phyloP scores from a whole-genome alignment of 257 asterid species.

The Verbascum thapsus region DNA sequence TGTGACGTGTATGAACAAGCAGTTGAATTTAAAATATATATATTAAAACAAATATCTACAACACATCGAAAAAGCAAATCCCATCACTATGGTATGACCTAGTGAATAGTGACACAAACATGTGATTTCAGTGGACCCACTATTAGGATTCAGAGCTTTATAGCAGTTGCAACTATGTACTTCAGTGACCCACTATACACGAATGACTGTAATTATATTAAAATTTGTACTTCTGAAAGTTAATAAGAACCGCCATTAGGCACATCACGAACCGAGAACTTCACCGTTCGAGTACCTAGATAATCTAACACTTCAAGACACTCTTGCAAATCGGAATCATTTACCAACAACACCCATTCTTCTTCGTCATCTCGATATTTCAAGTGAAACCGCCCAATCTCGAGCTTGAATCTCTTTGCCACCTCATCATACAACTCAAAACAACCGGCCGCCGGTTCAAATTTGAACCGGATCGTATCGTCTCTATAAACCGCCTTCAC shows the following conservation, averaged over 20 bases:
- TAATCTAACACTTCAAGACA: constrained; percentile 58
- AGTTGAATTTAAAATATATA: no score
- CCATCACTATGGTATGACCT: no score
- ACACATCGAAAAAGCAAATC: no score
- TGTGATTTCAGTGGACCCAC: no score
- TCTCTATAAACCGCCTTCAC: constrained; percentile 61
- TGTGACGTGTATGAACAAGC: no score
- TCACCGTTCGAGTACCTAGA: constrained; percentile 45
- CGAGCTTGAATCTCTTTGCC: constrained; percentile 60
- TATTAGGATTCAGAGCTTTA: no score
- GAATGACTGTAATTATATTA: no score
- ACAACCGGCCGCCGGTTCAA: constrained; percentile 50
- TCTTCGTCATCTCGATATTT: constrained; percentile 74
- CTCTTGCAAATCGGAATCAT: constrained; percentile 66
- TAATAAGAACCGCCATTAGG: no score
- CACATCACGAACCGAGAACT: constrained; percentile 52
- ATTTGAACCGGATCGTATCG: constrained; percentile 62
- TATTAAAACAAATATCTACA: no score
- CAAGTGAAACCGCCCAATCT: constrained; percentile 58
- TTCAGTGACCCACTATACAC: no score
- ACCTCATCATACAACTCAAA: constrained; percentile 61
- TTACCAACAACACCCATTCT: constrained; percentile 84
- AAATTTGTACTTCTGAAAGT: no score
- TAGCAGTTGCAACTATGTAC: constrained; percentile 27
- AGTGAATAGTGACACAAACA: no score